These are phyloP conservation scores for Nemania serpens DNA, from an alignment of 2,329 filamentous ascomycete genomes.

Conservation along the genomic window DNA sequence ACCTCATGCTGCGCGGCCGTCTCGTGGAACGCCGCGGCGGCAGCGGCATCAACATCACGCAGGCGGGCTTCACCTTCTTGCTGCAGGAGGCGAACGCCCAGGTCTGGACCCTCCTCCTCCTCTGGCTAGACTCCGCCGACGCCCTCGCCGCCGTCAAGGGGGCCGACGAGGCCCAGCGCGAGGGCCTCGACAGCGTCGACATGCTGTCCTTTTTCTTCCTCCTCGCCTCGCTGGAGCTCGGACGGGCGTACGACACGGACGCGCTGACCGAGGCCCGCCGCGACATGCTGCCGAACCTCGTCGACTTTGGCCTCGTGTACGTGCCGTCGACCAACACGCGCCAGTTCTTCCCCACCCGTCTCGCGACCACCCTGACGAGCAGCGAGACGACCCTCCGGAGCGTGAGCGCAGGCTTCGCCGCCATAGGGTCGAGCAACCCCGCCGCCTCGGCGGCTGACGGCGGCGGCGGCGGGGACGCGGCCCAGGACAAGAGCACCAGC, in stretches of 20 bases:
- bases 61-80: conserved; percentile 91
- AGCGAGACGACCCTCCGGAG: conserved; percentile 71
- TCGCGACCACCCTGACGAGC: conserved; percentile 90
- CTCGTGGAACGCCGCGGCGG: conserved; percentile 68
- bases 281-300: conserved; percentile 87
- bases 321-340: conserved; percentile 61
- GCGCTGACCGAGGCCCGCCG: conserved; percentile 80
- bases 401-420: conserved; percentile 69
- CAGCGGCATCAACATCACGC: conserved; percentile 75
- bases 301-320: conserved; percentile 93
- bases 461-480: conserved; percentile 2
- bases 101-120: conserved; percentile 91
- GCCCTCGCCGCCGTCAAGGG: conserved; percentile 48
- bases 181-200: conserved; percentile 85
- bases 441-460: conserved; percentile 38
- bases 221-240: conserved; percentile 89
- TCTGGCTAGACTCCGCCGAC: conserved; percentile 87
- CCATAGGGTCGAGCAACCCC: conserved; percentile 62
- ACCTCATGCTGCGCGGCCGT: conserved; percentile 77
- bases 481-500: conserved; percentile 71
- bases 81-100: conserved; percentile 95
- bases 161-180: conserved; percentile 44
- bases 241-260: conserved; percentile 85
- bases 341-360: conserved; percentile 85
- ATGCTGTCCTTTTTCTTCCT: conserved; percentile 96